These are phyloP conservation scores for Mycena capillaripes DNA, from an alignment of 768 basidiomycete genomes.

Conservation along the genomic window DNA sequence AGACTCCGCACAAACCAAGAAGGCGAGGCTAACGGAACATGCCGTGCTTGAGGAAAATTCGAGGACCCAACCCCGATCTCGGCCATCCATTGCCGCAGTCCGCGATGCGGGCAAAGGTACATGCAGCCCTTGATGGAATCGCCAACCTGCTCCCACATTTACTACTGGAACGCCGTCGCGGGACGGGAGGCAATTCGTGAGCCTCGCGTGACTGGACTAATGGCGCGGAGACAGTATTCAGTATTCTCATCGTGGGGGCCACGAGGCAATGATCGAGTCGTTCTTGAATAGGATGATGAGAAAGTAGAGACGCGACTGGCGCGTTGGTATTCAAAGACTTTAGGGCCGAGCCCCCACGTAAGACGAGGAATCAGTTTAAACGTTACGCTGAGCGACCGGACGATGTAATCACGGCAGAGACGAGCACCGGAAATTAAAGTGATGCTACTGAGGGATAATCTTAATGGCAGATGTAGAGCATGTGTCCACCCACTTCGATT, in stretches of 20 bases:
- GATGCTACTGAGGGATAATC: slow-evolving; percentile 28
- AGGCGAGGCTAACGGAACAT: slow-evolving; percentile 59
- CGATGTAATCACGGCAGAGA: not conserved
- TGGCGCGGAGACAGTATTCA: slow-evolving; percentile 24
- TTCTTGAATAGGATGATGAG: not conserved
- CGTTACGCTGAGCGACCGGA: not conserved
- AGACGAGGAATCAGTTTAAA: not conserved
- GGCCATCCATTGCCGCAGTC: slow-evolving; percentile 22
- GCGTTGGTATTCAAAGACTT: not conserved
- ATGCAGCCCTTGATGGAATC: not conserved
- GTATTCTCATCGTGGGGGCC: slow-evolving; percentile 37
- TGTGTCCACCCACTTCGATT: slow-evolving; percentile 35
- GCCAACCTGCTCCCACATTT: not conserved
- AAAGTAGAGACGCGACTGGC: not conserved
- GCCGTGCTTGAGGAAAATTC: slow-evolving; percentile 40
- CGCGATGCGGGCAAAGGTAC: slow-evolving; percentile 5
- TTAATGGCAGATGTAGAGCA: slow-evolving; percentile 21
- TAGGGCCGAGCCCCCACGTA: not conserved
- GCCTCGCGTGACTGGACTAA: slow-evolving; percentile 25
- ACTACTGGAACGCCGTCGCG: slow-evolving; percentile 10
- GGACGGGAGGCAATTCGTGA: not conserved
- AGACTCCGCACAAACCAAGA: slow-evolving; percentile 46
- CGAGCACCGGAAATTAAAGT: slow-evolving; percentile 22
- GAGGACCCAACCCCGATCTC: slow-evolving; percentile 31
- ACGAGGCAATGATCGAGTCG: slow-evolving; percentile 33